Conservation (phyloP, 768 basidiomycete genomes). For the Cyclocybe cylindracea region DNA sequence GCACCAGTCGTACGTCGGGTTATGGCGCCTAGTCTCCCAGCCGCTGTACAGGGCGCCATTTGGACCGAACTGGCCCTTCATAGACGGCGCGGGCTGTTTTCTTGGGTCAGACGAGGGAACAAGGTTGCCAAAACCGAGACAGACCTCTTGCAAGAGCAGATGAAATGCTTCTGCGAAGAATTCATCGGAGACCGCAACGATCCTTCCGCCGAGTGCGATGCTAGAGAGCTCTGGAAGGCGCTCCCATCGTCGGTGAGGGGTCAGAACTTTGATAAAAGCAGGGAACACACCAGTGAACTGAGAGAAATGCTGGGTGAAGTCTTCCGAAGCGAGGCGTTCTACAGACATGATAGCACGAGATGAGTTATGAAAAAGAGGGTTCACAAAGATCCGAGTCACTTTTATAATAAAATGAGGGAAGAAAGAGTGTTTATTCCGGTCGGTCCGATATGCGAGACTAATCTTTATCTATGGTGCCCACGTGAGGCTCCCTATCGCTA, state of each 20-base stretch:
- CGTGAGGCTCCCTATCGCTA: too few relatives aligned
- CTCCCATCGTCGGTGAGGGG: background rate
- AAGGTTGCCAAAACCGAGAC: constrained; percentile 17
- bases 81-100: constrained; percentile 73
- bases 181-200: constrained; percentile 86
- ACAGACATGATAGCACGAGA: constrained; percentile 35
- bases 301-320: constrained; percentile 45
- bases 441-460: background rate
- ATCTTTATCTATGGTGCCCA: background rate
- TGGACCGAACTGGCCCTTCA: constrained; percentile 97
- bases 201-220: constrained; percentile 74
- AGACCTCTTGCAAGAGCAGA: constrained; percentile 80
- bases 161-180: constrained; percentile 91
- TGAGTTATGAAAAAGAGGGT: background rate
- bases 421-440: background rate
- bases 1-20: constrained; percentile 89
- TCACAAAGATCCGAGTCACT: background rate
- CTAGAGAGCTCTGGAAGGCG: constrained; percentile 77
- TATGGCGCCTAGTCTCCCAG: constrained; percentile 94
- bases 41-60: constrained; percentile 94
- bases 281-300: background rate
- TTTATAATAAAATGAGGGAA: background rate
- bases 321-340: constrained; percentile 41
- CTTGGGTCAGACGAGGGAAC: constrained; percentile 2
- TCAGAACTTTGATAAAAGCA: background rate